Evolutionary conservation across 805 yeast genomes (phyloP).

Genomic region (Metschnikowia shivogae): DNA sequence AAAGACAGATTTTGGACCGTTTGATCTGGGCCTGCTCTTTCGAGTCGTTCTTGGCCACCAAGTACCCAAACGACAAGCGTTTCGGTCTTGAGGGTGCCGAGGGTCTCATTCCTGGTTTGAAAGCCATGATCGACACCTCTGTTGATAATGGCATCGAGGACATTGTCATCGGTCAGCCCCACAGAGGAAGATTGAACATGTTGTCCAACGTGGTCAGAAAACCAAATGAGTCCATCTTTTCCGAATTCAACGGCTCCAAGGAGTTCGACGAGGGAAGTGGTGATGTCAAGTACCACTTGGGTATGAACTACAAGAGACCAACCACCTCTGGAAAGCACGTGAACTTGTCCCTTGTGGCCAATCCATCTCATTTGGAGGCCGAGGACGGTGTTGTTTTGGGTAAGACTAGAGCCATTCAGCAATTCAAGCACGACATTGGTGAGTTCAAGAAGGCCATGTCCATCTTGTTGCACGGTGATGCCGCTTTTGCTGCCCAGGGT

Average conservation of each 20-base stretch:
- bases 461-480: constrained; percentile 95
- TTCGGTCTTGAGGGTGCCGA: constrained; percentile 99
- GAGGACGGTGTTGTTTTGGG: constrained; percentile 99
- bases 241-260: constrained; percentile 90
- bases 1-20: constrained; percentile 94
- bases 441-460: constrained; percentile 83
- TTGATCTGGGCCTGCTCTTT: constrained; percentile 94
- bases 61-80: constrained; percentile 97
- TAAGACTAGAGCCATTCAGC: constrained; percentile 94
- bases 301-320: constrained; percentile 99
- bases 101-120: constrained; percentile 93
- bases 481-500: constrained; percentile 99
- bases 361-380: constrained; percentile 98
- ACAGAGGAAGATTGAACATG: constrained; percentile 98
- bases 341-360: constrained; percentile 92
- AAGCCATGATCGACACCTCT: constrained; percentile 88
- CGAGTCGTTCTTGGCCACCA: constrained; percentile 87
- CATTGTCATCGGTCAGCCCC: constrained; percentile 98
- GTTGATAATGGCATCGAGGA: constrained; percentile 93
- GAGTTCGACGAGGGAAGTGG: constrained; percentile 96
- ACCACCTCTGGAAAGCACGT: constrained; percentile 97
- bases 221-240: constrained; percentile 96
- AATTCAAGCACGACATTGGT: constrained; percentile 83
- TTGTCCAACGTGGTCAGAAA: constrained; percentile 97
- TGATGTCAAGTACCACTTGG: constrained; percentile 98